Conservation (phyloP, 306 rosid genomes). For the Benincasa hispida region DNA sequence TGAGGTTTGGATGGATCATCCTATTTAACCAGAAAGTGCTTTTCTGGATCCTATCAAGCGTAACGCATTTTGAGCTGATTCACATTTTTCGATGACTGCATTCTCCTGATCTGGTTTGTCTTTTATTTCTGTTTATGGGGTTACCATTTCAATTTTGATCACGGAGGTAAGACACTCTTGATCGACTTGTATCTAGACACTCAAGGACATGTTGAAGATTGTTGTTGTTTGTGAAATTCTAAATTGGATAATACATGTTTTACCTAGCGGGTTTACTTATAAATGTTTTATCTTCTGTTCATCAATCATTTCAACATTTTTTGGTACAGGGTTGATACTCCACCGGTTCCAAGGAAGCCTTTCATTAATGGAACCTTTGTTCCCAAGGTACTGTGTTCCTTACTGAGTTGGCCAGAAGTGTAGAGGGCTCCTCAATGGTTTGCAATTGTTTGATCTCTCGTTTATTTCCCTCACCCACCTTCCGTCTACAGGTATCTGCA, state of each 20-base stretch:
- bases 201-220: constrained; percentile 1
- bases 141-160: constrained; percentile 5
- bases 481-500: constrained; percentile 11
- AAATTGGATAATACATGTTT: constrained; percentile 8
- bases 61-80: constrained; percentile 11
- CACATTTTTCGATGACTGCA: constrained; percentile 15
- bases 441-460: not conserved
- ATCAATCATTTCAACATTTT: constrained; percentile 13
- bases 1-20: constrained; percentile 9
- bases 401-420: not conserved
- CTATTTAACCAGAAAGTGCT: constrained; percentile 15
- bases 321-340: constrained; percentile 51
- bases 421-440: not conserved
- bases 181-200: constrained; percentile 11
- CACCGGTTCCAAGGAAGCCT: constrained; percentile 37
- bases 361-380: constrained; percentile 28
- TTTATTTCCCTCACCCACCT: not conserved
- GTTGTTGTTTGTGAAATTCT: constrained; percentile 13
- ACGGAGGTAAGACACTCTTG: constrained; percentile 23
- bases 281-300: not conserved
- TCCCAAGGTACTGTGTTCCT: constrained; percentile 33
- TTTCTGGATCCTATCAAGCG: constrained; percentile 15
- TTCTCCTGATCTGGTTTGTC: constrained; percentile 27
- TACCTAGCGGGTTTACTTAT: not conserved
- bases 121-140: constrained; percentile 25